phyloP scores from a whole-genome alignment of 2,329 filamentous ascomycete genomes.

The Coccinonectria pachysandricola region DNA sequence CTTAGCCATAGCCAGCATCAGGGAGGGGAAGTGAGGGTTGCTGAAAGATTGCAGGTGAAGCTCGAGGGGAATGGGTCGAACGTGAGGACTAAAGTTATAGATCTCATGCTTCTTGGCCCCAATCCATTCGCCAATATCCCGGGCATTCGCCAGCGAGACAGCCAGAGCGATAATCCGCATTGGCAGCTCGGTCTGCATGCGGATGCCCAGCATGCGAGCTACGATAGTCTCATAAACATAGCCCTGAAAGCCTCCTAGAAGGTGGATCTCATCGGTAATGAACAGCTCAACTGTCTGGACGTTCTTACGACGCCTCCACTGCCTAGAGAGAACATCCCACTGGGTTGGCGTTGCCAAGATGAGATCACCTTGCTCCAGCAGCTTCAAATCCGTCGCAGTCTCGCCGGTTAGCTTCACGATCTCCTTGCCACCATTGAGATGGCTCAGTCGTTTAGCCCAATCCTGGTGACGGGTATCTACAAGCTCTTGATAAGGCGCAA shows the following conservation, averaged over 20 bases:
- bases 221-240: slow-evolving; percentile 94
- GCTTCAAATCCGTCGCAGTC: slow-evolving; percentile 78
- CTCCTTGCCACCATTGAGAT: slow-evolving; percentile 71
- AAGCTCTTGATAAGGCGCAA: slow-evolving; percentile 90
- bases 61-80: slow-evolving; percentile 80
- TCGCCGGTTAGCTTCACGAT: slow-evolving; percentile 92
- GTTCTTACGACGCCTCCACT: slow-evolving; percentile 95
- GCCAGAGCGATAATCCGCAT: slow-evolving; percentile 83
- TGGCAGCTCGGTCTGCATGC: slow-evolving; percentile 72
- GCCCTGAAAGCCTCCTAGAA: slow-evolving; percentile 76
- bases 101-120: slow-evolving; percentile 96
- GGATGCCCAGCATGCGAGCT: slow-evolving; percentile 96
- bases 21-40: slow-evolving; percentile 91
- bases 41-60: slow-evolving; percentile 92
- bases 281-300: slow-evolving; percentile 83
- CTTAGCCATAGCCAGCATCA: slow-evolving; percentile 98
- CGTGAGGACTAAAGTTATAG: slow-evolving; percentile 94
- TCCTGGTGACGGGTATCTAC: slow-evolving; percentile 73
- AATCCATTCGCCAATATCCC: slow-evolving; percentile 95
- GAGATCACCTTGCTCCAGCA: slow-evolving; percentile 78
- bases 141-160: slow-evolving; percentile 84
- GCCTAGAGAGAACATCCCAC: slow-evolving; percentile 91
- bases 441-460: slow-evolving; percentile 69
- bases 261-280: slow-evolving; percentile 90
- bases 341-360: slow-evolving; percentile 87